phyloP scores from a whole-genome alignment of 441 rosid genomes.

The Populus tomentosa region DNA sequence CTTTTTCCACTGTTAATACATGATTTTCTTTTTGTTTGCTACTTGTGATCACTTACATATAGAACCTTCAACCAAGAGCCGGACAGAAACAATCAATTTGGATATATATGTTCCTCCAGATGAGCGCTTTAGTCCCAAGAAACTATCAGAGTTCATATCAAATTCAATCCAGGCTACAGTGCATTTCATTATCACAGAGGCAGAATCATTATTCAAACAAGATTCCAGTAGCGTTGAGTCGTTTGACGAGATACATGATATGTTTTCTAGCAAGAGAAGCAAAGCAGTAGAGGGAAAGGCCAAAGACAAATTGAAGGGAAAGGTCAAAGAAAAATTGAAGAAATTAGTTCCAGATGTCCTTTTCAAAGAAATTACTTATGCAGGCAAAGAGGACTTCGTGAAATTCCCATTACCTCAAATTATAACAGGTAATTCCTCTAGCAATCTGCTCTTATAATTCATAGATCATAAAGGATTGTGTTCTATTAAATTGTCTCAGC shows the following conservation, averaged over 20 bases:
- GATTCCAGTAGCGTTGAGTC: slow-evolving; percentile 39
- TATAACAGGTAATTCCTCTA: slow-evolving; percentile 37
- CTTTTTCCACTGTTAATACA: background rate
- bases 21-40: background rate
- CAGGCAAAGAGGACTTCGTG: slow-evolving; percentile 22
- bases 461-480: background rate
- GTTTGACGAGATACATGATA: slow-evolving; percentile 43
- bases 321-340: slow-evolving; percentile 24
- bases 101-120: slow-evolving; percentile 58
- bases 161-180: slow-evolving; percentile 36
- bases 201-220: slow-evolving; percentile 25
- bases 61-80: slow-evolving; percentile 34
- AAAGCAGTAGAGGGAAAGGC: slow-evolving; percentile 16
- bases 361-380: slow-evolving; percentile 19
- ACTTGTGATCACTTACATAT: slow-evolving; percentile 1
- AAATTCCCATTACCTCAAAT: slow-evolving; percentile 52
- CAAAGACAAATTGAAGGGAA: background rate
- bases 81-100: slow-evolving; percentile 28
- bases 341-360: slow-evolving; percentile 34
- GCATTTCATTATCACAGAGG: slow-evolving; percentile 40
- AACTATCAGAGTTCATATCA: slow-evolving; percentile 40
- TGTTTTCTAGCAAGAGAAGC: slow-evolving; percentile 36
- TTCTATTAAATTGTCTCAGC: background rate
- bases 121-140: slow-evolving; percentile 50
- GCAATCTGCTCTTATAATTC: background rate